These are phyloP conservation scores for Trametes cinnabarina DNA, from an alignment of 768 basidiomycete genomes.

Conservation along the genomic window DNA sequence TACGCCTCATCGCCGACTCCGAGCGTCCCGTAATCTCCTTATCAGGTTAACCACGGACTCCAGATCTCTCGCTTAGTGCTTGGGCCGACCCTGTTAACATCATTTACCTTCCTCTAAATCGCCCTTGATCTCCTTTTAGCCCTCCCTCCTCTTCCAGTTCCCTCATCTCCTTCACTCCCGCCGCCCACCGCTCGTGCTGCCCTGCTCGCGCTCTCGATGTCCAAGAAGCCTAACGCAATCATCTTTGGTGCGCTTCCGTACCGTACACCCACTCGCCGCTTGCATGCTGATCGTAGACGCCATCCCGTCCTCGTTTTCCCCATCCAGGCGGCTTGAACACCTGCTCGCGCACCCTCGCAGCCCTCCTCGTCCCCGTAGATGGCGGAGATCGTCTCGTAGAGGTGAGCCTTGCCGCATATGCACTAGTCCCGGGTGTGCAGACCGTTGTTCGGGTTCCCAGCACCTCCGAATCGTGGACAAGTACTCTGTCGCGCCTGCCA, in stretches of 20 bases:
- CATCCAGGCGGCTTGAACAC: constrained; percentile 76
- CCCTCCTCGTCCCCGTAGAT: constrained; percentile 61
- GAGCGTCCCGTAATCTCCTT: constrained; percentile 6
- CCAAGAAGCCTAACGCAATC: constrained; percentile 61
- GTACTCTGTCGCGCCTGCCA: constrained; percentile 69
- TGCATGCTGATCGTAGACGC: constrained; percentile 9
- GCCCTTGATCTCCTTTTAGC: constrained; percentile 21
- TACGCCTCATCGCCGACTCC: neutral
- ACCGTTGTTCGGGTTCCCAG: constrained; percentile 35
- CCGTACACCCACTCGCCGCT: constrained; percentile 5
- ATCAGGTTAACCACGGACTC: constrained; percentile 13
- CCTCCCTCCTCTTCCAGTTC: constrained; percentile 27
- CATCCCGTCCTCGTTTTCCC: constrained; percentile 10
- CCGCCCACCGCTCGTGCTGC: neutral
- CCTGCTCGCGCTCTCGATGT: constrained; percentile 31
- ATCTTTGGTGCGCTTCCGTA: constrained; percentile 62
- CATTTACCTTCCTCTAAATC: constrained; percentile 24
- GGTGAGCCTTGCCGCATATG: constrained; percentile 40
- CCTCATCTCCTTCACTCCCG: constrained; percentile 9
- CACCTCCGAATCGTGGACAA: constrained; percentile 73
- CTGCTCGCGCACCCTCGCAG: constrained; percentile 68
- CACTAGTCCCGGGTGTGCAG: constrained; percentile 8
- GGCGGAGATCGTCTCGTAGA: constrained; percentile 65
- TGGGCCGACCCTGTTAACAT: constrained; percentile 11
- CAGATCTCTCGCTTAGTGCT: constrained; percentile 12